Evolutionary conservation across 768 basidiomycete genomes (phyloP).

Genomic region (Rhodotorula babjevae): DNA sequence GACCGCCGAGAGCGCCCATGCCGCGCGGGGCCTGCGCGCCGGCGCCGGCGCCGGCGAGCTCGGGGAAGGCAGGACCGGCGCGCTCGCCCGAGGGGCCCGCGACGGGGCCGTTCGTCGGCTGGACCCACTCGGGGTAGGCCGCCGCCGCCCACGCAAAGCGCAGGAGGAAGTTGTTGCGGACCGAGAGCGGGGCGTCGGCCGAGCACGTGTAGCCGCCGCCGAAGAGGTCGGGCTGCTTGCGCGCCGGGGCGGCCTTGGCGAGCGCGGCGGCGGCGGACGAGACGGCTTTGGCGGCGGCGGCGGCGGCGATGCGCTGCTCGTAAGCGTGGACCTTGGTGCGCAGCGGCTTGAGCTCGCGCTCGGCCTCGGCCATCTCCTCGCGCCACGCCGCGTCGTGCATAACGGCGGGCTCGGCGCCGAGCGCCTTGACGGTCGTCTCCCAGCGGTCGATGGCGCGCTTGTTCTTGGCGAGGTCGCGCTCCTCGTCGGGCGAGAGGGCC

Average conservation of each 20-base stretch:
- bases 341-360: background rate
- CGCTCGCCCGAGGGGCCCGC: background rate
- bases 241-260: background rate
- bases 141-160: background rate
- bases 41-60: no score
- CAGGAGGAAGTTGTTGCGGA: background rate
- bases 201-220: background rate
- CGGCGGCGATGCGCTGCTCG: background rate
- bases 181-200: background rate
- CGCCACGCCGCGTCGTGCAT: background rate
- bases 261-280: background rate
- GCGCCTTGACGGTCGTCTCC: background rate
- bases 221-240: background rate
- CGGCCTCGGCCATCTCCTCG: background rate
- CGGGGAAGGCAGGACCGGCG: no score
- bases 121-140: background rate
- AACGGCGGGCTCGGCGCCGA: background rate
- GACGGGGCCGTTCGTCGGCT: background rate
- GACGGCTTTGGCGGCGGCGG: no score
- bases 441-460: slow-evolving; percentile 1
- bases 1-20: background rate
- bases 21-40: no score
- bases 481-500: background rate
- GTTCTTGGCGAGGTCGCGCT: background rate
- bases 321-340: background rate